These are phyloP conservation scores for Camellia lanceoleosa DNA, from an alignment of 148 eudicot genomes.

Conservation along the genomic window DNA sequence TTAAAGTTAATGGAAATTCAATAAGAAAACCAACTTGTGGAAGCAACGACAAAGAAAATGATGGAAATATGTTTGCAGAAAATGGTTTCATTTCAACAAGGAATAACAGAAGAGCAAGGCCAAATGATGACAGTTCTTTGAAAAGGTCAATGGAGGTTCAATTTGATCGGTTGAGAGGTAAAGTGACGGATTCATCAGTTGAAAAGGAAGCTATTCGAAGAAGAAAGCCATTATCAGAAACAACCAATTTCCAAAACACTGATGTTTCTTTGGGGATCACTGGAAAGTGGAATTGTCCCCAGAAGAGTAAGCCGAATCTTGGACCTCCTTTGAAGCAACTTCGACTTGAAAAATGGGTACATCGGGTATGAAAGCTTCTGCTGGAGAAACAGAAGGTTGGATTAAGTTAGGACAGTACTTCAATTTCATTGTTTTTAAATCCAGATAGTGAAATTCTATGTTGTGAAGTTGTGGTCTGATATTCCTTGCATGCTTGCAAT, in stretches of 20 bases:
- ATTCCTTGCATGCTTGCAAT: no score
- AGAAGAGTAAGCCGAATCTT: conserved; percentile 50
- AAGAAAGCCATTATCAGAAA: conserved; percentile 55
- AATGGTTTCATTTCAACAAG: conserved; percentile 36
- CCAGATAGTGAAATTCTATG: not conserved
- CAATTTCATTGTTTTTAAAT: not conserved
- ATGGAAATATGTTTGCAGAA: conserved; percentile 11
- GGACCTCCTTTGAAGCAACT: conserved; percentile 96
- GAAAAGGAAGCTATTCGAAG: conserved; percentile 10
- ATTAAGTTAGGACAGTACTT: not conserved
- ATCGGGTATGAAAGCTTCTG: conserved; percentile 26
- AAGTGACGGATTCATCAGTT: conserved; percentile 13
- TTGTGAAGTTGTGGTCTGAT: no score
- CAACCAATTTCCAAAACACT: conserved; percentile 34
- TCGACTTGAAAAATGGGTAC: conserved; percentile 77
- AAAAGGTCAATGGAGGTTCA: conserved; percentile 11
- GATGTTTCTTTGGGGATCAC: conserved; percentile 34
- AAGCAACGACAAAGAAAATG: conserved; percentile 33
- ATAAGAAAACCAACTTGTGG: conserved; percentile 9
- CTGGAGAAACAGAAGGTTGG: not conserved
- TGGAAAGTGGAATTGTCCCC: conserved; percentile 90
- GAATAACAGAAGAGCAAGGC: conserved; percentile 25
- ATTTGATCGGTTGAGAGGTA: conserved; percentile 10
- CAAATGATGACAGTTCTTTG: conserved; percentile 23
- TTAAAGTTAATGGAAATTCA: not conserved